Conservation (phyloP, 805 yeast species). For the Yamadazyma tumulicola region DNA sequence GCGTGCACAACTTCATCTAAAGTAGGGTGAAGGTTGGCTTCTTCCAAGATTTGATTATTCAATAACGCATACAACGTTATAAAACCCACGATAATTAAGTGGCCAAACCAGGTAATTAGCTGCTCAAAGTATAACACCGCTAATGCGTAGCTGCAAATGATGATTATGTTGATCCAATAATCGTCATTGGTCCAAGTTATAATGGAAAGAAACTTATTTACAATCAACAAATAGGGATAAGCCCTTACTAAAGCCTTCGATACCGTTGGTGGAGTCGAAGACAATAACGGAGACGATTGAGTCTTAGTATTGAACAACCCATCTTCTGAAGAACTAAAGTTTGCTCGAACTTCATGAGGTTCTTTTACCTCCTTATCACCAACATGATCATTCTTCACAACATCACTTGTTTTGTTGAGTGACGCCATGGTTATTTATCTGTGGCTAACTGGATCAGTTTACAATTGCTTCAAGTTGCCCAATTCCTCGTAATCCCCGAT, state of each 20-base stretch:
- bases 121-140: slow-evolving; percentile 73
- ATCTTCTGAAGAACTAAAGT: slow-evolving; percentile 17
- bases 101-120: slow-evolving; percentile 80
- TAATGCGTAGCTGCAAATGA: slow-evolving; percentile 53
- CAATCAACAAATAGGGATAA: slow-evolving; percentile 78
- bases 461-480: not conserved
- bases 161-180: slow-evolving; percentile 66
- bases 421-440: too few species aligned
- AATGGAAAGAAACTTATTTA: slow-evolving; percentile 65
- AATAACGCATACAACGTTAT: slow-evolving; percentile 59
- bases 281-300: slow-evolving; percentile 74
- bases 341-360: slow-evolving; percentile 24
- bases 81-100: slow-evolving; percentile 61
- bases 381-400: not conserved
- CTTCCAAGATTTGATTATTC: slow-evolving; percentile 53
- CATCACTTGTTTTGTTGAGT: not conserved
- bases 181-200: slow-evolving; percentile 92
- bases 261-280: slow-evolving; percentile 88
- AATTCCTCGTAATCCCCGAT: too few species aligned
- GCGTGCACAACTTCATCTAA: slow-evolving; percentile 81
- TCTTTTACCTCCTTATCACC: not conserved
- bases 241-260: slow-evolving; percentile 78
- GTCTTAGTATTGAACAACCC: slow-evolving; percentile 22
- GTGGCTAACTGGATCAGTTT: not conserved
- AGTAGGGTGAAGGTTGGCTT: slow-evolving; percentile 68